Base-by-base conservation (phyloP, 176 grass and related monocot genomes). In the Carex cristatella region DNA sequence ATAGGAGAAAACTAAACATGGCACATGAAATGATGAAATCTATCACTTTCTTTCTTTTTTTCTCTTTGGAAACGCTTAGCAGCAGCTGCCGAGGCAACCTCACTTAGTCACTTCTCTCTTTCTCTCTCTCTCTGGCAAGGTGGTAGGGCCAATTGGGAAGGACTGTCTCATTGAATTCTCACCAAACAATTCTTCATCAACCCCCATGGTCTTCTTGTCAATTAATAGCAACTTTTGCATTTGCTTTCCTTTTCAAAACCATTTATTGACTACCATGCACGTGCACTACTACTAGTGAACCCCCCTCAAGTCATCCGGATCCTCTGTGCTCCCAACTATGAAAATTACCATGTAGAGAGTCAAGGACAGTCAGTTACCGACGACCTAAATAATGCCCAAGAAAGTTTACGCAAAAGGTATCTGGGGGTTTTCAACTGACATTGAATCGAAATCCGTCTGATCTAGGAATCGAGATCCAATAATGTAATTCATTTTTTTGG, bases 131-230 rank as follows among this genome's bases (percentile, higher is more conserved):
- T 80, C 19, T 10, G 32, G 7, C 55, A 81, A 3, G 55, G 14
- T 27, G 40, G 61, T 63, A 63, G 81, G 81, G 4, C 6, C 38
- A 15, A 69, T 0, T 13, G 44, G 63, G 81, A 83, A 83, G 81
- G 61, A 83, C 81, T 83, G 81, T 83, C 81, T 66, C 81, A 69
- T 83, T 83, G 81, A 83, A 83, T 83, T 83, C 81, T 82, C 80
- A 82, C 80, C 80, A 66, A 82, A 82, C 79, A 32, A 27, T 81
- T 57, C n/a, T 33, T 63, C 55, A 64, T 49, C 18, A 76, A 49
- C 16, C 51, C 1, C 10, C 4, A 61, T 48, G 40, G 13, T 64
- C 27, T 16, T 68, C 23, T 51, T 83, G 60, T 53, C 6, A 66
- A 67, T 83, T 83, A 53, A 83, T 30, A 23, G 28, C 51, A 77